Evolutionary conservation across 176 grass and related monocot species (phyloP).

Genomic region (Oryza nivara): DNA sequence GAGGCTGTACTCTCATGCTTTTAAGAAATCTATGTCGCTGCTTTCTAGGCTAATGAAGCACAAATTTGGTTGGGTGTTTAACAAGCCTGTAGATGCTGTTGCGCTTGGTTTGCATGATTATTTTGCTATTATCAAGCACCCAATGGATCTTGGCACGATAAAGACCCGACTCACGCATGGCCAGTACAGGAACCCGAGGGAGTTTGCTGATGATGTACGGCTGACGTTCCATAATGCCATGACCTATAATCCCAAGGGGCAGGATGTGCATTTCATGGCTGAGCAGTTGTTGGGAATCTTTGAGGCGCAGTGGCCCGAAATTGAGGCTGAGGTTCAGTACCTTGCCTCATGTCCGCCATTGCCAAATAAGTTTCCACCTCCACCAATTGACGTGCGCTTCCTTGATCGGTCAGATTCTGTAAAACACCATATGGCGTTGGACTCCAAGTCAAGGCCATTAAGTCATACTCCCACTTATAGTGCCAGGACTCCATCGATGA

Average conservation of each 20-base stretch:
- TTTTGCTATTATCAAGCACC: conserved; percentile 72
- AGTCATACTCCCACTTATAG: conserved; percentile 56
- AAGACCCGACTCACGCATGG: conserved; percentile 62
- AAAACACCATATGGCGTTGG: conserved; percentile 40
- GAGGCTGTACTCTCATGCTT: conserved; percentile 62
- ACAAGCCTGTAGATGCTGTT: conserved; percentile 75
- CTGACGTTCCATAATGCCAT: conserved; percentile 93
- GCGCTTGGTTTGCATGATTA: conserved; percentile 88
- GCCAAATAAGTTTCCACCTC: conserved; percentile 64
- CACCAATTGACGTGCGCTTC: conserved; percentile 50
- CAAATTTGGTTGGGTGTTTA: conserved; percentile 91
- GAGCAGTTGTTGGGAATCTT: conserved; percentile 74
- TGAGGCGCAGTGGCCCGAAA: conserved; percentile 77
- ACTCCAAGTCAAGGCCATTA: conserved; percentile 54
- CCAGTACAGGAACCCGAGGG: conserved; percentile 78
- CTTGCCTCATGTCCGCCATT: conserved; percentile 54
- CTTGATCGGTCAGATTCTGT: conserved; percentile 83
- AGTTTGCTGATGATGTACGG: conserved; percentile 87
- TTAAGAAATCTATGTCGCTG: conserved; percentile 72
- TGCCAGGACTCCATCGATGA: conserved; percentile 65
- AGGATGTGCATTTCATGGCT: conserved; percentile 96
- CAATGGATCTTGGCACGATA: conserved; percentile 95
- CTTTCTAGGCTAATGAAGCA: conserved; percentile 87
- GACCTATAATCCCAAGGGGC: conserved; percentile 93
- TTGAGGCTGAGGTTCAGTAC: conserved; percentile 77